Evolutionary conservation across 208 protist genomes (phyloP).

Genomic region (Crithidia bombi): DNA sequence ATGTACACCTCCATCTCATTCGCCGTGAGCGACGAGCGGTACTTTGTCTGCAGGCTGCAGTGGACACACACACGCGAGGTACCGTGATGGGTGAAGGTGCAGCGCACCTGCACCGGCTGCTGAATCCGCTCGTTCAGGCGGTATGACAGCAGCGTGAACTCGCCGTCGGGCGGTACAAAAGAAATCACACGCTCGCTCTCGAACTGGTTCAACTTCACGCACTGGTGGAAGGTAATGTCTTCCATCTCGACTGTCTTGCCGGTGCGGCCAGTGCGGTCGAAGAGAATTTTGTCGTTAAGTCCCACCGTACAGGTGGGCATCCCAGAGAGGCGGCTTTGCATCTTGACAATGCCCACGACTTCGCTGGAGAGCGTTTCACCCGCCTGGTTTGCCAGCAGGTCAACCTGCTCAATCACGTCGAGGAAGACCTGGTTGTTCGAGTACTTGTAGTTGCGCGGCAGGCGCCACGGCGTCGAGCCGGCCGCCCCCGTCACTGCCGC

Average conservation of each 20-base stretch:
- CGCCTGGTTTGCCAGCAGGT: slow-evolving; percentile 94
- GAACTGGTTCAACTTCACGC: slow-evolving; percentile 97
- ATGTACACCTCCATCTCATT: slow-evolving; percentile 98
- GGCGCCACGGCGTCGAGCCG: slow-evolving; percentile 95
- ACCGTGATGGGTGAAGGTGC: slow-evolving; percentile 88
- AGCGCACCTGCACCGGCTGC: slow-evolving; percentile 94
- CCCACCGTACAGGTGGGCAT: slow-evolving; percentile 98
- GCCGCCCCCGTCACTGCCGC: slow-evolving; percentile 93
- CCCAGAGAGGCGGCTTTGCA: slow-evolving; percentile 96
- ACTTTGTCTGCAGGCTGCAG: slow-evolving; percentile 93
- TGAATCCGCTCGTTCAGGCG: slow-evolving; percentile 95
- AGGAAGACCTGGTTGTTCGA: slow-evolving; percentile 98
- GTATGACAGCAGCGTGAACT: slow-evolving; percentile 99
- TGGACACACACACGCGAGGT: slow-evolving; percentile 95
- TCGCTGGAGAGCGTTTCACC: slow-evolving; percentile 95
- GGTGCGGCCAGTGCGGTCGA: slow-evolving; percentile 54
- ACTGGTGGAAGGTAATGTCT: slow-evolving; percentile 99
- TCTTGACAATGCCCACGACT: slow-evolving; percentile 94
- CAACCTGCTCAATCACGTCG: slow-evolving; percentile 98
- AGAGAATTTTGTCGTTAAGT: slow-evolving; percentile 97
- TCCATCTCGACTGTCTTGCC: slow-evolving; percentile 89
- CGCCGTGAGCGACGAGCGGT: slow-evolving; percentile 92
- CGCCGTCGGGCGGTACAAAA: slow-evolving; percentile 97
- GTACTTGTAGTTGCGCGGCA: slow-evolving; percentile 96
- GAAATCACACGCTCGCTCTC: slow-evolving; percentile 94